Evolutionary conservation across 2,329 filamentous ascomycete genomes (phyloP).

Genomic region (Rugonectria rugulosa): DNA sequence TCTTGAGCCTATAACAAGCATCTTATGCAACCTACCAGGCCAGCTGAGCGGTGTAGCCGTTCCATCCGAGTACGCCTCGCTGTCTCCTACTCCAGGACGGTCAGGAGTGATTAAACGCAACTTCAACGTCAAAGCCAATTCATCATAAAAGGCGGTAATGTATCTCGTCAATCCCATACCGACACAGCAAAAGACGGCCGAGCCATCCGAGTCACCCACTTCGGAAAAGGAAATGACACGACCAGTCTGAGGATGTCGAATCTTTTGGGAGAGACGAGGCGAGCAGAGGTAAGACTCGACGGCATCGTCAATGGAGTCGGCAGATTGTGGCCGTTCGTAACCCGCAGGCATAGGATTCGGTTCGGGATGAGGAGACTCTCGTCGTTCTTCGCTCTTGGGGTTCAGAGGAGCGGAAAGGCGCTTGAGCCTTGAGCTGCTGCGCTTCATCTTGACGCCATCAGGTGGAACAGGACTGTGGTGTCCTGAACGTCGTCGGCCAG

Average conservation of each 20-base stretch:
- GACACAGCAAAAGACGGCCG: conserved; percentile 93
- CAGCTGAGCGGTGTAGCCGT: conserved; percentile 89
- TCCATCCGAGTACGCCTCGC: conserved; percentile 82
- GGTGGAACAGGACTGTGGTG: conserved; percentile 57
- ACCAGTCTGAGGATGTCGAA: conserved; percentile 84
- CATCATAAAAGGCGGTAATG: conserved; percentile 96
- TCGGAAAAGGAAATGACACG: conserved; percentile 95
- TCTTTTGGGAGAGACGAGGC: conserved; percentile 85
- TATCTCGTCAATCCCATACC: conserved; percentile 98
- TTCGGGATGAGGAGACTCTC: conserved; percentile 38
- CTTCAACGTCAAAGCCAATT: conserved; percentile 87
- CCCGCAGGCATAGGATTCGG: conserved; percentile 51
- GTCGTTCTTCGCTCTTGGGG: conserved; percentile 49
- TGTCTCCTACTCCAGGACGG: conserved; percentile 91
- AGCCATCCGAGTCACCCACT: conserved; percentile 90
- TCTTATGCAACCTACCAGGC: conserved; percentile 77
- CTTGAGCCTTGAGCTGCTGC: conserved; percentile 66
- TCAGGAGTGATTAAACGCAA: conserved; percentile 92
- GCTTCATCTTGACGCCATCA: conserved; percentile 57
- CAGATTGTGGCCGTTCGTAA: conserved; percentile 78
- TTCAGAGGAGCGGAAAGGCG: conserved; percentile 60
- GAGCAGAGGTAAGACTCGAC: conserved; percentile 86
- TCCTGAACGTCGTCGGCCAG: conserved; percentile 54
- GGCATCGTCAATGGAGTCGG: conserved; percentile 87
- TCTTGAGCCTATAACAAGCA: neutral